phyloP scores from a whole-genome alignment of 1,284 basidiomycete species.

The Kalmanozyma brasiliensis region DNA sequence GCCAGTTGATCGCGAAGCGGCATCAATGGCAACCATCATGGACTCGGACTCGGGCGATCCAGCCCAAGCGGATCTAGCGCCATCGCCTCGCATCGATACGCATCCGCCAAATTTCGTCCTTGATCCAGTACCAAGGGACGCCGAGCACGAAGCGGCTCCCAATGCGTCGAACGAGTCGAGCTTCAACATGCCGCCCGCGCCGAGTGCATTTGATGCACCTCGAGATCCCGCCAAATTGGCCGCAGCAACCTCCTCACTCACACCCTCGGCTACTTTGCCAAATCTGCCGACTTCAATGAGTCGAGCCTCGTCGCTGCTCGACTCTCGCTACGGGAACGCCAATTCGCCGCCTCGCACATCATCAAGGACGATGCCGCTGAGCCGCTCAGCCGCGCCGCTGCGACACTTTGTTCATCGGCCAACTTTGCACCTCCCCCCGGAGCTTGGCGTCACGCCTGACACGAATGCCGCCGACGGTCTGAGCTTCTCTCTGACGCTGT shows the following conservation, averaged over 20 bases:
- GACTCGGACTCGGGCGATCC: background rate
- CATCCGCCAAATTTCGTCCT: conserved; percentile 6
- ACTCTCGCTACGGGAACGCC: conserved; percentile 35
- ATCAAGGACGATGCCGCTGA: conserved; percentile 20
- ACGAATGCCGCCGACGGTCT: conserved; percentile 45
- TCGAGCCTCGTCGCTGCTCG: conserved; percentile 26
- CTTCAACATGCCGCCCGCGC: conserved; percentile 31
- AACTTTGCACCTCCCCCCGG: conserved; percentile 54
- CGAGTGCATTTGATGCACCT: conserved; percentile 47
- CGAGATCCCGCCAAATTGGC: conserved; percentile 51
- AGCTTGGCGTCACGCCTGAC: conserved; percentile 49
- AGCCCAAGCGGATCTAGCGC: conserved; percentile 16
- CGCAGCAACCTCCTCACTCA: conserved; percentile 21
- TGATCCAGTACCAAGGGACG: background rate
- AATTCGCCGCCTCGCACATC: conserved; percentile 48
- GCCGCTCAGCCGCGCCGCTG: conserved; percentile 48
- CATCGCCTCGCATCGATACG: conserved; percentile 34
- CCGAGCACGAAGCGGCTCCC: background rate
- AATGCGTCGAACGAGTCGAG: conserved; percentile 8
- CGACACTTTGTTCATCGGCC: conserved; percentile 66
- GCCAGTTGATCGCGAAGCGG: no score
- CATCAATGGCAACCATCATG: no score
- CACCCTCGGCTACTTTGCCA: conserved; percentile 32
- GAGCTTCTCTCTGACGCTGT: conserved; percentile 62
- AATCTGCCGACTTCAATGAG: conserved; percentile 31